phyloP scores from a whole-genome alignment of 2,329 filamentous ascomycete species.

The Neonectria hederae region DNA sequence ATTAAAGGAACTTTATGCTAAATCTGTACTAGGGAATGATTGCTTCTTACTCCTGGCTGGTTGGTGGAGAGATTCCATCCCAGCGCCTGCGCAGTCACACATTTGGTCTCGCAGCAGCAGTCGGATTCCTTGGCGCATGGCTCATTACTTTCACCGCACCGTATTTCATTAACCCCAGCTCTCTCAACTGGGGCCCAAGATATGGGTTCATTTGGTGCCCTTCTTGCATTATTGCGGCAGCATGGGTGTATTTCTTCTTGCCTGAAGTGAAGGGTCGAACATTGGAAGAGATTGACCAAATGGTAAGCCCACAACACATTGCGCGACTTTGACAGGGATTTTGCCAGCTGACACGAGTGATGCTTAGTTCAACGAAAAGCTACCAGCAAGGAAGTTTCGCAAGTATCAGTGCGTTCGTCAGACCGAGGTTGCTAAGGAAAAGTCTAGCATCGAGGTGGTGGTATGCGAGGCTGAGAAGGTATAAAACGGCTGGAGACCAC shows the following conservation, averaged over 20 bases:
- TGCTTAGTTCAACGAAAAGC: slow-evolving; percentile 25
- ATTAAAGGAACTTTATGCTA: accelerated
- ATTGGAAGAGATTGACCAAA: slow-evolving; percentile 34
- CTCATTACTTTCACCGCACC: slow-evolving; percentile 38
- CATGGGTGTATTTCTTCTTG: slow-evolving; percentile 34
- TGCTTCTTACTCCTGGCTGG: slow-evolving; percentile 37
- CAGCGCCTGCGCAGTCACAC: slow-evolving; percentile 39
- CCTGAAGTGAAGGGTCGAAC: slow-evolving; percentile 37
- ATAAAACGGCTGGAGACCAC: not conserved
- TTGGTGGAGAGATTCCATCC: slow-evolving; percentile 35
- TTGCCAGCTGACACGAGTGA: not conserved
- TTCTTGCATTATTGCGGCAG: slow-evolving; percentile 30
- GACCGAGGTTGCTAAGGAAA: not conserved
- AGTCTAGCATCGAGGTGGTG: slow-evolving; percentile 5
- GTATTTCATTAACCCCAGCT: slow-evolving; percentile 37
- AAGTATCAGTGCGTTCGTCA: slow-evolving; percentile 10
- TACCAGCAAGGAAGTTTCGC: slow-evolving; percentile 32
- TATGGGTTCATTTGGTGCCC: slow-evolving; percentile 40
- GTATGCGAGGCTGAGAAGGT: slow-evolving; percentile 10
- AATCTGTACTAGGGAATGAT: slow-evolving; percentile 31
- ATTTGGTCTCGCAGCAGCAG: slow-evolving; percentile 32
- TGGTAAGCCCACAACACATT: slow-evolving; percentile 20
- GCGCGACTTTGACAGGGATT: too few relatives aligned
- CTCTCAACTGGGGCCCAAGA: slow-evolving; percentile 37
- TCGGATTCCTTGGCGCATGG: slow-evolving; percentile 35